phyloP scores from a whole-genome alignment of 1,284 basidiomycete species.

The Pterula multifida region DNA sequence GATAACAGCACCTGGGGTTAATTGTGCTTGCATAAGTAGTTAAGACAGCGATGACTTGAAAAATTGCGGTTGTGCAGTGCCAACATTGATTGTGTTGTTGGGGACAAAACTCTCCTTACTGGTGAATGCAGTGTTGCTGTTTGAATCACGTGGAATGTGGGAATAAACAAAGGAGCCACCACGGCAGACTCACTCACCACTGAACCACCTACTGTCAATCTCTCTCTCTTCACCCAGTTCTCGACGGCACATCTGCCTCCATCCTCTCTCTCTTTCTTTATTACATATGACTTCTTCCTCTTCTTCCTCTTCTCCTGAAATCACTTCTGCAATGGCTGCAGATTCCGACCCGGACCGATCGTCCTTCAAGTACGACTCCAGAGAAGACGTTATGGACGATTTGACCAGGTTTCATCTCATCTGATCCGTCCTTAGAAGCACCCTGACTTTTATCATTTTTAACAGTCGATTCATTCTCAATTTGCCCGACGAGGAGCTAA shows the following conservation, averaged over 20 bases:
- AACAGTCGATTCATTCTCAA: constrained; percentile 91
- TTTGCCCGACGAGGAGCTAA: constrained; percentile 87
- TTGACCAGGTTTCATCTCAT: constrained; percentile 54
- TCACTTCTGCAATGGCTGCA: constrained; percentile 34
- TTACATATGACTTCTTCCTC: constrained; percentile 33
- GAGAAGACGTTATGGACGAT: constrained; percentile 81
- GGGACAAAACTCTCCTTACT: constrained; percentile 6
- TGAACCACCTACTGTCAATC: constrained; percentile 5
- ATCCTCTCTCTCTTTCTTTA: constrained; percentile 12
- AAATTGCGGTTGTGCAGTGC: too few species aligned
- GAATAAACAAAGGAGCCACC: neutral
- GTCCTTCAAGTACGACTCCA: constrained; percentile 48
- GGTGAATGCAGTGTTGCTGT: neutral
- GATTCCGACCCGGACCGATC: constrained; percentile 22
- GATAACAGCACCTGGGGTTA: too few species aligned
- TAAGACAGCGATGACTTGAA: too few species aligned
- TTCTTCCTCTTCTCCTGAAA: constrained; percentile 65
- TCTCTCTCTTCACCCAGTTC: constrained; percentile 4
- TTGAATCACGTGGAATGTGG: neutral
- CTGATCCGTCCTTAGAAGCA: constrained; percentile 7
- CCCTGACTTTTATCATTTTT: constrained; percentile 5
- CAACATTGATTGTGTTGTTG: too few species aligned
- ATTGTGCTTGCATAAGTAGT: too few species aligned
- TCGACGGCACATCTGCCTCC: constrained; percentile 4
- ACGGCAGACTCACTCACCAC: constrained; percentile 9